Percentiles rank a stretch among this genome's conserved stretches.
These are phyloP conservation scores for Ophiocordyceps camponoti-floridani DNA, from an alignment of 2,329 filamentous ascomycete species.

Conservation along the genomic window DNA sequence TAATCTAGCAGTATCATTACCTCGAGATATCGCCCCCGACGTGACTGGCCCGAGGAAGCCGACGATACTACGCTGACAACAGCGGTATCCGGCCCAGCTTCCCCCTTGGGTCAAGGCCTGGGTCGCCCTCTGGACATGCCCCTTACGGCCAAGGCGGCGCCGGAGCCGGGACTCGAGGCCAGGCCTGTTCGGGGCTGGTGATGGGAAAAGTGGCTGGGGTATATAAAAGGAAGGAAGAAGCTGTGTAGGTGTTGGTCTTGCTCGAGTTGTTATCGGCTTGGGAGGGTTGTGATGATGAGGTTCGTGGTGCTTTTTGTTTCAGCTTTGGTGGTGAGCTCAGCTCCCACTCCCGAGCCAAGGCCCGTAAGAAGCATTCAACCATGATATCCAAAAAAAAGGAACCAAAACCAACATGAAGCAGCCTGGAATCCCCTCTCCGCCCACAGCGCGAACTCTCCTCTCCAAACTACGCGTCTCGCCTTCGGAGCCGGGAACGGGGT, in stretches of 20 bases:
- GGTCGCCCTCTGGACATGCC: background rate
- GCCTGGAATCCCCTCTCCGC: constrained; percentile 43
- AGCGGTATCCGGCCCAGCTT: background rate
- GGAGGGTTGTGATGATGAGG: background rate
- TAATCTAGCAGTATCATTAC: too few species aligned
- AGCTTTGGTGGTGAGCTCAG: background rate
- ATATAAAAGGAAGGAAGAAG: background rate
- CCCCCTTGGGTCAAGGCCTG: background rate
- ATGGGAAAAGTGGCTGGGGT: background rate
- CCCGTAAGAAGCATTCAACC: background rate
- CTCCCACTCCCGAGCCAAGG: background rate
- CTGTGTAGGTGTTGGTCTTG: background rate
- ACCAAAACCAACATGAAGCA: constrained; percentile 5
- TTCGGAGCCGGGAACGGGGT: constrained; percentile 34
- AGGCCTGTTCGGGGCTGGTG: background rate
- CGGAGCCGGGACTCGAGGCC: background rate
- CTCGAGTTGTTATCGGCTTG: background rate
- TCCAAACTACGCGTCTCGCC: constrained; percentile 37
- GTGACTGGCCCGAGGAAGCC: too few species aligned
- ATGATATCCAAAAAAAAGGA: too few species aligned
- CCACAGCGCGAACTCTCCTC: constrained; percentile 39
- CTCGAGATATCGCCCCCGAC: too few species aligned
- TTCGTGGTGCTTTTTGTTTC: background rate
- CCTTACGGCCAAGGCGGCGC: background rate
- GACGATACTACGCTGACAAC: background rate